Conservation (phyloP, 805 yeast genomes). For the Hyphopichia homilentoma region DNA sequence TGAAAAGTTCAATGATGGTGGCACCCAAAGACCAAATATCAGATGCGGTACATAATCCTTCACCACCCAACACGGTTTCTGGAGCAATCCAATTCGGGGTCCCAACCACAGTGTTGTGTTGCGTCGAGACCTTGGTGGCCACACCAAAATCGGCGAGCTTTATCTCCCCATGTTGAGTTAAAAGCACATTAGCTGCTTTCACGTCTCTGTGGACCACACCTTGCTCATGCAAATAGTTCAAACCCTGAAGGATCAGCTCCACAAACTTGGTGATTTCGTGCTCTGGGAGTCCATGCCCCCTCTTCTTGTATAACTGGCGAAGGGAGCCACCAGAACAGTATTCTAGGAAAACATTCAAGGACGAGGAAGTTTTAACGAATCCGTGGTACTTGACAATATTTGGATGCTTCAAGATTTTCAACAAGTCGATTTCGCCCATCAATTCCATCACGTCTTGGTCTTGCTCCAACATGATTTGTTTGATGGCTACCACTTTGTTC, state of each 20-base stretch:
- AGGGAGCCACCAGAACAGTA: slow-evolving; percentile 63
- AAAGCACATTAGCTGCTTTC: slow-evolving; percentile 84
- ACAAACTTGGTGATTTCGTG: slow-evolving; percentile 46
- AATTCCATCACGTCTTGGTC: slow-evolving; percentile 41
- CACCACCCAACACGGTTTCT: slow-evolving; percentile 74
- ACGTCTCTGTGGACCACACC: slow-evolving; percentile 84
- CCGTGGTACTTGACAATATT: slow-evolving; percentile 69
- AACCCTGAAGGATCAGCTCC: slow-evolving; percentile 54
- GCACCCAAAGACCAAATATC: slow-evolving; percentile 96
- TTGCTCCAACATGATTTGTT: slow-evolving; percentile 62
- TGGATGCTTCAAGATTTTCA: slow-evolving; percentile 61
- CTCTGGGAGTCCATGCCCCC: slow-evolving; percentile 56
- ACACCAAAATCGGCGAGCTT: slow-evolving; percentile 96
- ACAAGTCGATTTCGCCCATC: slow-evolving; percentile 66
- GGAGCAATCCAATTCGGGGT: slow-evolving; percentile 99
- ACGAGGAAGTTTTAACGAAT: slow-evolving; percentile 50
- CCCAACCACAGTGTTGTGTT: slow-evolving; percentile 56
- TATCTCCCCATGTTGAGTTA: slow-evolving; percentile 62
- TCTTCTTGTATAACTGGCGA: slow-evolving; percentile 44
- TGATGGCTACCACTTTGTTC: slow-evolving; percentile 71
- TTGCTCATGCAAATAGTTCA: slow-evolving; percentile 63
- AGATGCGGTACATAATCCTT: slow-evolving; percentile 82
- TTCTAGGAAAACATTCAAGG: slow-evolving; percentile 61
- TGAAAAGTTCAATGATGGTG: slow-evolving; percentile 81
- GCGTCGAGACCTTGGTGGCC: slow-evolving; percentile 56